Evolutionary conservation across 495 filamentous ascomycete species (phyloP).

Genomic region (Hypoxylon perforatum): DNA sequence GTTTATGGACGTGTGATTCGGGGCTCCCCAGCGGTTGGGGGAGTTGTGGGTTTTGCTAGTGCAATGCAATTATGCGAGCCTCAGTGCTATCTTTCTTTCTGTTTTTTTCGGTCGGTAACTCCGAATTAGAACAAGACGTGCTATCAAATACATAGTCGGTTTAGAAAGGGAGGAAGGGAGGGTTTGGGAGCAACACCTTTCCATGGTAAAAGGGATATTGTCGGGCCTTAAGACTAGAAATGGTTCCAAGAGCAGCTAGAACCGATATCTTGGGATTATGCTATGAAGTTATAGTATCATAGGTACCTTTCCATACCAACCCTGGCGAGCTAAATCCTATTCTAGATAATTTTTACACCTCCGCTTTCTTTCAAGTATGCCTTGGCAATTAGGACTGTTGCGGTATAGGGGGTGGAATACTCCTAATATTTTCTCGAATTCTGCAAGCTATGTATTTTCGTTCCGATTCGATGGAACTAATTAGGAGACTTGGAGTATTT

Average conservation of each 20-base stretch:
- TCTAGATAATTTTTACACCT: background rate
- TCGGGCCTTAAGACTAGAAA: background rate
- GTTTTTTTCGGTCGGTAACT: no score
- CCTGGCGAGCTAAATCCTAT: background rate
- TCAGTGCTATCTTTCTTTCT: no score
- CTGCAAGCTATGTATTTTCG: background rate
- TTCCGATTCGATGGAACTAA: background rate
- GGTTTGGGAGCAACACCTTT: no score
- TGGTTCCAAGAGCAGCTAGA: background rate
- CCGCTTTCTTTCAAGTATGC: background rate
- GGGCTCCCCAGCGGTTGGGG: no score
- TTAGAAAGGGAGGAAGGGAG: no score
- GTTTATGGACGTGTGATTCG: no score
- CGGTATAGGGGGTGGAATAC: background rate
- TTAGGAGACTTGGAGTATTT: no score
- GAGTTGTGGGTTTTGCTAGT: no score
- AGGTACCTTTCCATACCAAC: background rate
- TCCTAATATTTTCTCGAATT: background rate
- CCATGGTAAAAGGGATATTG: slow-evolving; percentile 35
- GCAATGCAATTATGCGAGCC: no score
- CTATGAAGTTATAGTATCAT: background rate
- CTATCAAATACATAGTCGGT: no score
- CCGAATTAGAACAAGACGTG: no score
- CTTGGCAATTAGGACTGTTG: background rate
- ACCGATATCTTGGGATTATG: background rate